Base-by-base conservation (phyloP, 1,139 yeast genomes). In the Yarrowia galli region DNA sequence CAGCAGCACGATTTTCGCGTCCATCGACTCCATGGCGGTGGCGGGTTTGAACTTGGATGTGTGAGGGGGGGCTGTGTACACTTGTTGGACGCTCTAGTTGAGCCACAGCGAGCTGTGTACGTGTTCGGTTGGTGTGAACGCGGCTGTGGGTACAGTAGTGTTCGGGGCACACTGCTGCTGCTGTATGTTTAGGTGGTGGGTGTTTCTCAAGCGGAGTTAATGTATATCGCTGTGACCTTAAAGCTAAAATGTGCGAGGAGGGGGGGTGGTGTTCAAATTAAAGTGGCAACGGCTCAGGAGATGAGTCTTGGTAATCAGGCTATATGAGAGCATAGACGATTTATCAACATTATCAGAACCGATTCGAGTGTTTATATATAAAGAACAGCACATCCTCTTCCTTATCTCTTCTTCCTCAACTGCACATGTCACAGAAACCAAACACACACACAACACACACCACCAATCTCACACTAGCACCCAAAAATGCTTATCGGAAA, bases 1-100 rank as follows among this genome's bases (percentile, higher is more conserved):
- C 42, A 78, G 73, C 54, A 78, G 75, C 69, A 78, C 80, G 67
- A 78, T 77, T 70, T 78, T 78, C 58, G 80, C 79, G 71, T 78
- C 80, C 63, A 78, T 61, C 22, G 65, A 38, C 28, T 58, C 63
- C 63, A 58, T 58, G 51, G 20, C 35, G 20, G 20, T 18, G 23
- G 18, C 23, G 45, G 4, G 20, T n/a, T 28, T 28, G 32, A 15
- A 15, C 5, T 13, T 20, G 23, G 18, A 9, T 38, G 43, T 36
- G 40, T 13, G 40, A 36, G n/a, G 23, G 22, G 6, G 28, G 13
- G 25, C 48, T 43, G n/a, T 15, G 48, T 42, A 12, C 45, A 42
- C 45, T 15, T 45, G 49, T 46, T 12, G 18, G 20, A 25, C 51
- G 51, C 51, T 46, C 51, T 25, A 3, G n/a, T 45, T n/a, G 51